Evolutionary conservation across 2,329 filamentous ascomycete genomes (phyloP).

Genomic region (Colletotrichum australisinense): DNA sequence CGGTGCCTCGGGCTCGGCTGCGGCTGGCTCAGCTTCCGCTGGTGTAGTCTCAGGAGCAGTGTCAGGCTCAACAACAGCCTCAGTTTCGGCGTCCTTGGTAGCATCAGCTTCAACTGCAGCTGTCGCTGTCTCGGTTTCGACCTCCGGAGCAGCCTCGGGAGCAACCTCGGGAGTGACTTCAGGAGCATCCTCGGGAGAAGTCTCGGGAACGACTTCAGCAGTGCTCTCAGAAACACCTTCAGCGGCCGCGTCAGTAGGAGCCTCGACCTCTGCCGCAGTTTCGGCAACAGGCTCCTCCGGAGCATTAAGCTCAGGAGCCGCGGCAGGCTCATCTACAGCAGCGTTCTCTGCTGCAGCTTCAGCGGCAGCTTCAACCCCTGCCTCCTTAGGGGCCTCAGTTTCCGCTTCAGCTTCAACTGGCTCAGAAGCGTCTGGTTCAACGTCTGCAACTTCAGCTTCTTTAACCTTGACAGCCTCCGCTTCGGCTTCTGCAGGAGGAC

Average conservation of each 20-base stretch:
- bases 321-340: background rate
- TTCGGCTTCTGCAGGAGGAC: background rate
- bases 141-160: too few species aligned
- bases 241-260: background rate
- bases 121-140: background rate
- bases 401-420: background rate
- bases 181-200: background rate
- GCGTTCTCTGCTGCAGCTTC: too few species aligned
- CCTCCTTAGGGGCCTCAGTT: background rate
- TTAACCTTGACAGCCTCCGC: background rate
- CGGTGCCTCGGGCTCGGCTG: background rate
- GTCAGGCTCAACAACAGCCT: constrained; percentile 7
- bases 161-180: background rate
- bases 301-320: background rate
- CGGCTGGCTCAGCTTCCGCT: background rate
- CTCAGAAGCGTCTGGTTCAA: background rate
- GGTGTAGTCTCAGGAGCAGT: background rate
- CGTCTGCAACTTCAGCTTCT: background rate
- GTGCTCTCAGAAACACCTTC: background rate
- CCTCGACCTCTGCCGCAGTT: background rate
- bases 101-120: background rate
- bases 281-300: background rate
- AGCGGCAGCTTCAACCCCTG: background rate
- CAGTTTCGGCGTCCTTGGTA: background rate
- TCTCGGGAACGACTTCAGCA: background rate